These are phyloP conservation scores for Mycena albidolilacea DNA, from an alignment of 768 basidiomycete genomes.

Conservation along the genomic window DNA sequence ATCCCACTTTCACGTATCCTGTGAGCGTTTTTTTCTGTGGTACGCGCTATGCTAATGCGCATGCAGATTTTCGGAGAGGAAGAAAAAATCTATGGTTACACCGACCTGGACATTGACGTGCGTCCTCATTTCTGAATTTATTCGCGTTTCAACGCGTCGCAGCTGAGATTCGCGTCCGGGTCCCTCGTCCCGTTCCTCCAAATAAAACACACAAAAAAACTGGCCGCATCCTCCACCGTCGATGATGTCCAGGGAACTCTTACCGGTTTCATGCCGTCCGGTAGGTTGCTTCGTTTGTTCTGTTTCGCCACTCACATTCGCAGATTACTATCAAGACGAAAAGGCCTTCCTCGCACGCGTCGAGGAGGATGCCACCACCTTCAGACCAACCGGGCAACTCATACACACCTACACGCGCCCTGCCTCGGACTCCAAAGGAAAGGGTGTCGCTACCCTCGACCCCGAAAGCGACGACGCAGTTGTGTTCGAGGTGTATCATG, in stretches of 20 bases:
- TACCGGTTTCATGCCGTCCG: conserved; percentile 82
- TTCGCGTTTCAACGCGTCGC: conserved; percentile 29
- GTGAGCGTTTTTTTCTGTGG: conserved; percentile 56
- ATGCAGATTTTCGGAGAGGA: conserved; percentile 93
- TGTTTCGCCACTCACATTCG: background rate
- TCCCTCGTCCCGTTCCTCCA: conserved; percentile 84
- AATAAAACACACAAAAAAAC: conserved; percentile 76
- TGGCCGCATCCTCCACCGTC: conserved; percentile 76
- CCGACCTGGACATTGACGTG: conserved; percentile 87
- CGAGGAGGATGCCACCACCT: conserved; percentile 82
- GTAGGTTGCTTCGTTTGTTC: conserved; percentile 49
- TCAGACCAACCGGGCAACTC: conserved; percentile 82
- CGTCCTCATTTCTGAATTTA: conserved; percentile 42
- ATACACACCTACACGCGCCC: conserved; percentile 85
- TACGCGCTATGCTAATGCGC: conserved; percentile 9
- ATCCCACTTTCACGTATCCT: conserved; percentile 95
- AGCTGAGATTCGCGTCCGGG: conserved; percentile 92
- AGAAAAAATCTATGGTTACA: conserved; percentile 96
- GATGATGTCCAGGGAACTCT: conserved; percentile 91
- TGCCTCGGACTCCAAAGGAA: conserved; percentile 66
- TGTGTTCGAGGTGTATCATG: conserved; percentile 94
- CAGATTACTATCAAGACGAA: conserved; percentile 82
- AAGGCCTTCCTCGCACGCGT: conserved; percentile 77
- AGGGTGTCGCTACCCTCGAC: conserved; percentile 60
- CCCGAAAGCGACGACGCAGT: conserved; percentile 72